Percentiles rank a stretch among this genome's conserved stretches.
phyloP scores from a whole-genome alignment of 177 flowering plant genomes.

The Vitis hybrid region DNA sequence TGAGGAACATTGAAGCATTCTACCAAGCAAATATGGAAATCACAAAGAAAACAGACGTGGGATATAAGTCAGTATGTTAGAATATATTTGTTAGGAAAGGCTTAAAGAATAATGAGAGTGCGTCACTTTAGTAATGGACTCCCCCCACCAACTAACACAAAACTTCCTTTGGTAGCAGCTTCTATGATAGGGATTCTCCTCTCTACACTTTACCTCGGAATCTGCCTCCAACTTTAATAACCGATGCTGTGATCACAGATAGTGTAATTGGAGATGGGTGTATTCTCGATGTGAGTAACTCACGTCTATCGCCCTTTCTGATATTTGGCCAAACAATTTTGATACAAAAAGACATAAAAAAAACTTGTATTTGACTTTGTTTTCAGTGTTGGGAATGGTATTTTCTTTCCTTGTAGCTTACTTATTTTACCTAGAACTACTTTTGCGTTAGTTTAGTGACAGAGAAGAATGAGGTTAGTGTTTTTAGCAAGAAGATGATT shows the following conservation, averaged over 20 bases:
- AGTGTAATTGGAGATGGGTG: conserved; percentile 86
- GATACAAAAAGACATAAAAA: too few relatives aligned
- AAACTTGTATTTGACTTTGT: too few relatives aligned
- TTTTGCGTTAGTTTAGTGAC: too few relatives aligned
- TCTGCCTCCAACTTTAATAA: conserved; percentile 68
- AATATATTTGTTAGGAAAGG: conserved; percentile 14
- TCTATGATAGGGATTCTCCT: conserved; percentile 54
- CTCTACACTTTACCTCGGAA: conserved; percentile 69
- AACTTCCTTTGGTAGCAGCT: conserved; percentile 46
- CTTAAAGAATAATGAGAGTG: conserved; percentile 7
- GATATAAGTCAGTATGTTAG: conserved; percentile 47
- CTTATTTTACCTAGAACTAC: too few relatives aligned
- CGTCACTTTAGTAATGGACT: background rate
- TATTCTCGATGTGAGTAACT: conserved; percentile 57
- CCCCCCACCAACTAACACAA: conserved; percentile 22
- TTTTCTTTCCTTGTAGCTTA: too few relatives aligned
- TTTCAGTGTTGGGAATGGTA: too few relatives aligned
- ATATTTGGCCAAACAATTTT: too few relatives aligned
- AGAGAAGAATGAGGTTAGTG: too few relatives aligned
- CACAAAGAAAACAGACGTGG: conserved; percentile 38
- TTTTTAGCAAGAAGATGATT: too few relatives aligned
- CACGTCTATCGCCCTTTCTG: too few relatives aligned
- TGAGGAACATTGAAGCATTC: conserved; percentile 68
- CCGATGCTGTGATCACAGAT: conserved; percentile 53
- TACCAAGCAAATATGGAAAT: conserved; percentile 75